These are phyloP conservation scores for Mycena latifolia DNA, from an alignment of 768 basidiomycete genomes.

Conservation along the genomic window DNA sequence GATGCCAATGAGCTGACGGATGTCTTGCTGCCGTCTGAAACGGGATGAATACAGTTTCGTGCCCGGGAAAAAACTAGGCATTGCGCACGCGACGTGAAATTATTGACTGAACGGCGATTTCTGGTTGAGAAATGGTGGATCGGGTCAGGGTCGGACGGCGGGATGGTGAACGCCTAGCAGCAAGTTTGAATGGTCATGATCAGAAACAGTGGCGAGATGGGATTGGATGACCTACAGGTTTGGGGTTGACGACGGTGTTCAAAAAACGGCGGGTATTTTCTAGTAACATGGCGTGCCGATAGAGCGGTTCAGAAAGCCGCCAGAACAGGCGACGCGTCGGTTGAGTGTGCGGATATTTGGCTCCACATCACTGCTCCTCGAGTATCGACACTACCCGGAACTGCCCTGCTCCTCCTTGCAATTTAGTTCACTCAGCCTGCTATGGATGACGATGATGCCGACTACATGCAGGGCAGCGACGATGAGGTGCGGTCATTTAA, in stretches of 20 bases:
- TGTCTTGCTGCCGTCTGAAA: conserved; percentile 29
- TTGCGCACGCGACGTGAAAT: conserved; percentile 24
- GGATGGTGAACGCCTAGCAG: conserved; percentile 28
- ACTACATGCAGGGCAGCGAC: conserved; percentile 92
- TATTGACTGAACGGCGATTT: conserved; percentile 24
- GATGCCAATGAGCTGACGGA: conserved; percentile 26
- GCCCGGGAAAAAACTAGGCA: too few relatives aligned
- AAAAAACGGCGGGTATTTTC: conserved; percentile 18
- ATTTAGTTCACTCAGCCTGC: not conserved
- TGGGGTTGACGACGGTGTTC: conserved; percentile 20
- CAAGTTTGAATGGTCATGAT: not conserved
- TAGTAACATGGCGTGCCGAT: conserved; percentile 20
- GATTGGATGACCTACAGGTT: conserved; percentile 15
- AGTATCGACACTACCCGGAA: too few relatives aligned
- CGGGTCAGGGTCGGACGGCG: conserved; percentile 35
- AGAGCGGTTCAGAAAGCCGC: not conserved
- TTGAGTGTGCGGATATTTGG: conserved; percentile 1
- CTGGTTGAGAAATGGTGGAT: conserved; percentile 32
- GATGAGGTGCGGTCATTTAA: conserved; percentile 68
- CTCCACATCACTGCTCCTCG: too few relatives aligned
- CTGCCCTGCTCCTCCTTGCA: too few relatives aligned
- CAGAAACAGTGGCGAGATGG: not conserved
- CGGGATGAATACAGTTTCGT: too few relatives aligned
- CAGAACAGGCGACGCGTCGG: conserved; percentile 15
- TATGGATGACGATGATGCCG: conserved; percentile 96